Conservation (phyloP, 768 basidiomycete genomes). For the Gelatoporia subvermispora region DNA sequence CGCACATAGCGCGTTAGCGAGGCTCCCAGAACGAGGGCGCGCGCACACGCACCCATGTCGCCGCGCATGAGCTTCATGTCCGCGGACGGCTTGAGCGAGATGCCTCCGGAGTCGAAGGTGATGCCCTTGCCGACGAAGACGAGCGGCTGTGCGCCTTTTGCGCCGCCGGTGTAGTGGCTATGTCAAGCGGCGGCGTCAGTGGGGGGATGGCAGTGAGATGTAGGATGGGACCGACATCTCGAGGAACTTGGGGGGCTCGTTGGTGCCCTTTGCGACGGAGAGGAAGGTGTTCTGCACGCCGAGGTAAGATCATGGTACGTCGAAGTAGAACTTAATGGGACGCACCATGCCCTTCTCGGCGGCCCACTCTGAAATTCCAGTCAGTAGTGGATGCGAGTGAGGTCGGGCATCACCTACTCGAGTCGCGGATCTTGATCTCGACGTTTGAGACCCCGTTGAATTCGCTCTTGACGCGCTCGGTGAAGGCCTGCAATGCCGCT, state of each 20-base stretch:
- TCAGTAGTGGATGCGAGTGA: background rate
- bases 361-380: slow-evolving; percentile 59
- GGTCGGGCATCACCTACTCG: slow-evolving; percentile 40
- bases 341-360: slow-evolving; percentile 76
- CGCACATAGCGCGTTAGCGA: background rate
- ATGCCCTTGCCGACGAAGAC: slow-evolving; percentile 86
- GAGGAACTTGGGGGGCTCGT: slow-evolving; percentile 81
- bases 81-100: slow-evolving; percentile 73
- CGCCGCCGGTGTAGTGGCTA: slow-evolving; percentile 80
- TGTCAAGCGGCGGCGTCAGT: background rate
- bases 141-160: slow-evolving; percentile 53
- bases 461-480: slow-evolving; percentile 62
- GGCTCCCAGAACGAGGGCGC: background rate
- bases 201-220: background rate
- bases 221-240: slow-evolving; percentile 54
- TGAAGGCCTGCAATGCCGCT: slow-evolving; percentile 46
- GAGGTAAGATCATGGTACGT: background rate
- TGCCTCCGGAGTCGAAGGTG: slow-evolving; percentile 87
- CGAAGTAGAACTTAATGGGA: background rate
- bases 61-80: slow-evolving; percentile 83
- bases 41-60: slow-evolving; percentile 63
- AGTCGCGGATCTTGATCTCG: slow-evolving; percentile 65
- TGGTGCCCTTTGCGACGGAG: slow-evolving; percentile 77
- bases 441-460: slow-evolving; percentile 65
- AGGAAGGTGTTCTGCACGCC: slow-evolving; percentile 67